Evolutionary conservation across 2,329 filamentous ascomycete genomes (phyloP), one percentile per base, ranked within the genome.

Genomic region (Aspergillus clavatus): DNA sequence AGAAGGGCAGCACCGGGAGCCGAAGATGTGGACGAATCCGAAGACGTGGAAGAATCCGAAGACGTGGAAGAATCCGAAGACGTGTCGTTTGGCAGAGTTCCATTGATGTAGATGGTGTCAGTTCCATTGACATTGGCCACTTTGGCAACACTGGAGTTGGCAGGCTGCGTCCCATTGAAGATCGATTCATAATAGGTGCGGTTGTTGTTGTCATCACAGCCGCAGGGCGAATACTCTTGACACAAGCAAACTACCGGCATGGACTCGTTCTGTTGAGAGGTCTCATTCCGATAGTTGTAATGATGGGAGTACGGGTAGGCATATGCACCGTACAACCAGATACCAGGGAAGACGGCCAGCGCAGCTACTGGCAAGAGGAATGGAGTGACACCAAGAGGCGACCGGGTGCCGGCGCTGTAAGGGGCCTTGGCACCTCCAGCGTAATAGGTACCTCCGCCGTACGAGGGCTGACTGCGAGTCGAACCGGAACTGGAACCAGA

Each of bases 201-300:
- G 47, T 75, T 72, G 33, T 64, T 63, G 50, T 70, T 72, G 31
- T 73, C 65, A 45, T 82, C 80, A 56, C 81, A 84, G 4, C 79
- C 78, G 55, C 81, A 84, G 26, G 72, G 70, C 14, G 60, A 64
- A 54, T 76, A 76, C 45, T 75, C 57, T 48, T 76, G 67, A 58
- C 81, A 84, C 28, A 81, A 58, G 56, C 81, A 84, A 3, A 72
- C 64, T 5, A 82, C 74, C 0, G 78, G 78, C 10, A 76, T 53
- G 0, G 71, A 71, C 52, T 75, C 64, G 55, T 81, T 80, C 7
- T 58, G 52, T 35, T 72, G 68, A 26, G 60, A 67, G 5, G 69
- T 66, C 33, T 72, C 61, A 47, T 74, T 65, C 62, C 72, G 72
- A 46, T 70, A 72, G 57, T 76, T 71, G 27, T 69, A 72, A 5